phyloP scores from a whole-genome alignment of 768 basidiomycete species.

The Auricularia sp. region DNA sequence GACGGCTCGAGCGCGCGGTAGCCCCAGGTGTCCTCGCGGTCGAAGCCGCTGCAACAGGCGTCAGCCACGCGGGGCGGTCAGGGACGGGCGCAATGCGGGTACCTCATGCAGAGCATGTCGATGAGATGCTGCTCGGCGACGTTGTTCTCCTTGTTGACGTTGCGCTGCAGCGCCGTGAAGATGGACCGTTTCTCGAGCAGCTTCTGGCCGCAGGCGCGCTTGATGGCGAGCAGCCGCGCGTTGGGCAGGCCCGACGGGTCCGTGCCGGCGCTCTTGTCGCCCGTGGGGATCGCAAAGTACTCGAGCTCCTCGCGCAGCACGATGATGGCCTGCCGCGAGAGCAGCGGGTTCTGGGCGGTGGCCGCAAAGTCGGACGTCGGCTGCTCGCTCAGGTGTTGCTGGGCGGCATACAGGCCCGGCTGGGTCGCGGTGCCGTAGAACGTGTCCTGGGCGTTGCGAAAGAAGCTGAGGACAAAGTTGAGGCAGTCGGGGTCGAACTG shows the following conservation, averaged over 20 bases:
- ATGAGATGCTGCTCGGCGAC: slow-evolving; percentile 98
- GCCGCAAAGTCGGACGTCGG: slow-evolving; percentile 48
- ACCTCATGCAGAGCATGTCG: slow-evolving; percentile 99
- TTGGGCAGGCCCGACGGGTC: slow-evolving; percentile 77
- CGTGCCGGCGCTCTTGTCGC: slow-evolving; percentile 44
- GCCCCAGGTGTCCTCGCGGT: slow-evolving; percentile 97
- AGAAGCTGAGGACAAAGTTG: slow-evolving; percentile 86
- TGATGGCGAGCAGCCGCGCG: slow-evolving; percentile 64
- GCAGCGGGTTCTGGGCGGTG: slow-evolving; percentile 73
- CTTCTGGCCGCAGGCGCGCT: slow-evolving; percentile 76
- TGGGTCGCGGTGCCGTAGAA: slow-evolving; percentile 80
- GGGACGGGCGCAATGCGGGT: background rate
- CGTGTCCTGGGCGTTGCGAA: slow-evolving; percentile 71
- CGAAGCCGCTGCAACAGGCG: slow-evolving; percentile 65
- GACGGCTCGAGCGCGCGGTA: slow-evolving; percentile 92
- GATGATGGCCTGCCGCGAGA: slow-evolving; percentile 95
- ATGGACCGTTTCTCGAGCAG: slow-evolving; percentile 86
- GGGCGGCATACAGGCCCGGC: slow-evolving; percentile 67
- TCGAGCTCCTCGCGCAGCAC: slow-evolving; percentile 96
- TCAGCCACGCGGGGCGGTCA: background rate
- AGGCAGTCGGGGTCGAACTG: slow-evolving; percentile 98
- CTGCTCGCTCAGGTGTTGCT: slow-evolving; percentile 67
- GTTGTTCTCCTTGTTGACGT: slow-evolving; percentile 99
- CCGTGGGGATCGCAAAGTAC: slow-evolving; percentile 92
- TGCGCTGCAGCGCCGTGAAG: slow-evolving; percentile 94